Evolutionary conservation across 2,329 filamentous ascomycete genomes (phyloP).

Genomic region (Camillea tinctor): DNA sequence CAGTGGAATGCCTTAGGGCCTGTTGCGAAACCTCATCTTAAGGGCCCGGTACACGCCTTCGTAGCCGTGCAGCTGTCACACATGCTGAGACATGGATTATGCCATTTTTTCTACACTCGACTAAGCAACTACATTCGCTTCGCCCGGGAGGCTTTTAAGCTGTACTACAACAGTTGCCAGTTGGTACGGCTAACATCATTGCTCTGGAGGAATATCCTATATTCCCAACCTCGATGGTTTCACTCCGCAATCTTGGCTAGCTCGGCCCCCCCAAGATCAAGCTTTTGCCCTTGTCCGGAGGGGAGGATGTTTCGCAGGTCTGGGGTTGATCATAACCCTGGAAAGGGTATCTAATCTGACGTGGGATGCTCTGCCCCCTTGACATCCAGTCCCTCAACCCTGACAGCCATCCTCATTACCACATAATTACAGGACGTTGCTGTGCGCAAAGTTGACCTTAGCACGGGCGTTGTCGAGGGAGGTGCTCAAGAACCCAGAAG

Average conservation of each 20-base stretch:
- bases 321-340: conserved; percentile 11
- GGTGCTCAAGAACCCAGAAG: not conserved
- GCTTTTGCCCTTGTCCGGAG: not conserved
- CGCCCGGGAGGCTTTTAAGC: not conserved
- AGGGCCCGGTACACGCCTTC: not conserved
- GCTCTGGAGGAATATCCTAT: not conserved
- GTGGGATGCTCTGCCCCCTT: not conserved
- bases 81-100: not conserved
- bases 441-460: not conserved
- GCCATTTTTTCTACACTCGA: not conserved
- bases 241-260: not conserved
- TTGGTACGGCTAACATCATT: not conserved
- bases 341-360: conserved; percentile 5
- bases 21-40: not conserved
- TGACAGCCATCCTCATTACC: not conserved
- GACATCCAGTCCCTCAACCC: not conserved
- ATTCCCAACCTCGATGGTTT: not conserved
- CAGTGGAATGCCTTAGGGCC: not conserved
- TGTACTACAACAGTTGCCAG: no score
- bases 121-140: not conserved
- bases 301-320: not conserved
- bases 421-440: not conserved
- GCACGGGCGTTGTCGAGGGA: not conserved
- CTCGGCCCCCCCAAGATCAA: not conserved
- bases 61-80: not conserved